These are phyloP conservation scores for Golubevia pallescens DNA, from an alignment of 1,284 basidiomycete genomes.

Conservation along the genomic window DNA sequence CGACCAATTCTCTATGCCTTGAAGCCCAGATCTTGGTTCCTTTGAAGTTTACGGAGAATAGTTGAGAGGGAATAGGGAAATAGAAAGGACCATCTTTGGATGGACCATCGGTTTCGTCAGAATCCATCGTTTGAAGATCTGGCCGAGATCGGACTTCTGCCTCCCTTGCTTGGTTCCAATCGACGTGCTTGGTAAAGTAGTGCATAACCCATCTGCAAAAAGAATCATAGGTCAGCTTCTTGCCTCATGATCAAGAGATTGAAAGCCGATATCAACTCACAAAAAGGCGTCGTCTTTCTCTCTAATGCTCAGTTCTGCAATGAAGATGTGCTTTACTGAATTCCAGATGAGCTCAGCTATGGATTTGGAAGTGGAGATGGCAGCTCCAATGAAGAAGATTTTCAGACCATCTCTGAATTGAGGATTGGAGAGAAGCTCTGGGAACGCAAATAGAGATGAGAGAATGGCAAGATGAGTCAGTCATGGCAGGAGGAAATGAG, in stretches of 20 bases:
- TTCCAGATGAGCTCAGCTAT: constrained; percentile 5
- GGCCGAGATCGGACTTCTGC: constrained; percentile 11
- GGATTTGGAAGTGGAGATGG: constrained; percentile 11
- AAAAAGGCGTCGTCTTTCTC: constrained; percentile 5
- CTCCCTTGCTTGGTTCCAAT: constrained; percentile 11
- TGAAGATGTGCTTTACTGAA: constrained; percentile 3
- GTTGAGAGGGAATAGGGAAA: too few relatives aligned
- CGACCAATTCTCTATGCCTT: constrained; percentile 4
- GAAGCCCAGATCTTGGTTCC: constrained; percentile 12
- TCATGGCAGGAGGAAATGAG: too few relatives aligned
- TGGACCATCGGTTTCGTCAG: constrained; percentile 1
- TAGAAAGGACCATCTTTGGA: too few relatives aligned
- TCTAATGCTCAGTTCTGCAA: constrained; percentile 5
- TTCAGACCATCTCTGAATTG: constrained; percentile 17
- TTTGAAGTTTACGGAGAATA: constrained; percentile 4
- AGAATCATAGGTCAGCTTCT: too few relatives aligned
- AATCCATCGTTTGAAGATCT: neutral
- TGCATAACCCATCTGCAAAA: constrained; percentile 17
- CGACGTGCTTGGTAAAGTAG: constrained; percentile 8
- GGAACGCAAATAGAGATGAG: neutral
- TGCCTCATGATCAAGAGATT: too few relatives aligned
- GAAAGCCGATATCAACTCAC: too few relatives aligned
- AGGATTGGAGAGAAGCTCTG: constrained; percentile 8
- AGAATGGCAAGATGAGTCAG: too few relatives aligned
- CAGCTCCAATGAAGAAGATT: constrained; percentile 18